Base-by-base conservation (phyloP, 495 filamentous ascomycete species). In the Penicillium canariense region DNA sequence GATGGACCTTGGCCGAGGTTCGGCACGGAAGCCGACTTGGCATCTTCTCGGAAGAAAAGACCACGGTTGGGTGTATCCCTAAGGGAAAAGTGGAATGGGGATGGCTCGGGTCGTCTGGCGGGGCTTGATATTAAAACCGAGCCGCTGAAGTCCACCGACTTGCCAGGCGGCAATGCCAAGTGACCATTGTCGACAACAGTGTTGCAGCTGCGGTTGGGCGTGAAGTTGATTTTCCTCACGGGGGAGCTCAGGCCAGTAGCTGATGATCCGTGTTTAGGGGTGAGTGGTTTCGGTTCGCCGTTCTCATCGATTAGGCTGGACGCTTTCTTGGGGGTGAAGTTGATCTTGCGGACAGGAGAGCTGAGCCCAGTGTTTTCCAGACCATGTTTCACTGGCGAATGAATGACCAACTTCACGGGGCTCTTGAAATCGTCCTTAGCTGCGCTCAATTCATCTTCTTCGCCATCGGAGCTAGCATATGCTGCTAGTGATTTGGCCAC, bases 401-500 rank as follows among this genome's bases (percentile, higher is more conserved):
- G 67, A 48, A 75, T 59, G 20, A 71, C 40, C 4, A 72, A 57
- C 32, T 63, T 70, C 45, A 64, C 50, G 0, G 56, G 43, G 26
- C 53, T 59, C 40, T 61, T 75, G 23, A 69, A 50, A 2, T 71
- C 68, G 30, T 70, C 69, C 59, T 79, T 81, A n/a, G 60, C 65
- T 0, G 61, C 63, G 34, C 58, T 69, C 38, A 81, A 59, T 58
- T 83, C 79, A 59, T 82, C 80, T 10, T 82, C 80, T 39, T 81
- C 79, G 3, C 68, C 71, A 53, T 77, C 72, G 3, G 68, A 74
- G 55, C 68, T 73, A 0, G 66, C 67, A 45, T 74, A 78, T 1
- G 70, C 63, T 6, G 72, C 69, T 8, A 74, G 59, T 9, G 69
- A 68, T 56, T 79, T 81, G 22, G 77, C 72, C 25, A 82, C 68